phyloP scores from a whole-genome alignment of 2,329 filamentous ascomycete genomes.

The Basipetospora chlamydospora region DNA sequence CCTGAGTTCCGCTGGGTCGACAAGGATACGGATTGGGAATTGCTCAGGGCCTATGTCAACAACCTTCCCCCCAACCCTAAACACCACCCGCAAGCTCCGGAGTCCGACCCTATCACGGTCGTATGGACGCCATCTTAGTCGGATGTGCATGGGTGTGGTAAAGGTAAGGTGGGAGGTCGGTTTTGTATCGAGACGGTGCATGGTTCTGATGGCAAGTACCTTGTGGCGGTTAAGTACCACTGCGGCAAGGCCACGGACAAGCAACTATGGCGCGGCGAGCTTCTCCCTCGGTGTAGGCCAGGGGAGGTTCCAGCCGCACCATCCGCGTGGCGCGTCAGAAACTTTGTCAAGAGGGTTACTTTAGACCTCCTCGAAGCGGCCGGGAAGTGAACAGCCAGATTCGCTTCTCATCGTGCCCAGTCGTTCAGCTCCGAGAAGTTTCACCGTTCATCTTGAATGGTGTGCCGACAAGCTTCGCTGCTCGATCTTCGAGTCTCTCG shows the following conservation, averaged over 20 bases:
- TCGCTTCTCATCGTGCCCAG: neutral
- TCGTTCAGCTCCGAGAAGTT: neutral
- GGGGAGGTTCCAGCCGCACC: neutral
- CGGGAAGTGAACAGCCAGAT: neutral
- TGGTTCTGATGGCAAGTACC: neutral
- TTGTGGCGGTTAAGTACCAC: neutral
- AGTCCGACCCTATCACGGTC: neutral
- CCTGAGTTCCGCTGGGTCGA: too few relatives aligned
- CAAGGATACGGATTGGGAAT: neutral
- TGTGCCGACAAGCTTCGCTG: too few relatives aligned
- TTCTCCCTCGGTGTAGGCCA: neutral
- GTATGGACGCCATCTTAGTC: neutral
- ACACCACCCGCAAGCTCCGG: neutral
- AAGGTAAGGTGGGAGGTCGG: neutral
- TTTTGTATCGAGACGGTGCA: neutral
- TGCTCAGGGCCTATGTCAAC: neutral
- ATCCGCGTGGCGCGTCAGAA: neutral
- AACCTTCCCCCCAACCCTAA: neutral
- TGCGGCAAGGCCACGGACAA: neutral
- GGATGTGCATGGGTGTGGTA: neutral
- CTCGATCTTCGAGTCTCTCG: neutral
- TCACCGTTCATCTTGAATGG: neutral
- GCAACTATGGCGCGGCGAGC: neutral
- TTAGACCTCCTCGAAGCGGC: neutral
- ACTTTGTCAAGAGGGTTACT: neutral